Base-by-base conservation (phyloP, 495 filamentous ascomycete species). In the Thermothielavioides terrestris region DNA sequence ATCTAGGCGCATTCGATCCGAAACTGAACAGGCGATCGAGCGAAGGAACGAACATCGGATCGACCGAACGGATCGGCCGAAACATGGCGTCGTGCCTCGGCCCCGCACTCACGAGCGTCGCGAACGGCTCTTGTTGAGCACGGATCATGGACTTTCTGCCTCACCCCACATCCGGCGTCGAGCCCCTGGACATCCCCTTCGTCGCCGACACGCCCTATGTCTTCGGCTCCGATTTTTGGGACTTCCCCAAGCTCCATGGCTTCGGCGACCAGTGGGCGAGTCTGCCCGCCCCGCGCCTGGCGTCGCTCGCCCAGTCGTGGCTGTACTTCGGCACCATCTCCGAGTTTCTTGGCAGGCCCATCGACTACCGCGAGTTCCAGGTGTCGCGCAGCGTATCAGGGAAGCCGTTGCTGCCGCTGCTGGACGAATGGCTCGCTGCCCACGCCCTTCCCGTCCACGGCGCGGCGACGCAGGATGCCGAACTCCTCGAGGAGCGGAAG, bases 261-360 rank as follows among this genome's bases (percentile, higher is more conserved):
- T 61, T 55, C 10, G 55, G 58, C 35, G 55, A 55, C 23, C 58
- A 54, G 28, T 61, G 58, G 58, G 43, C 55, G 7, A 53, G 51
- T n/a, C 39, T 61, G 10, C 58, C 58, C 25, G 55, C 52, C 4
- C 44, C 42, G n/a, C 48, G 49, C 4, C 45, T 61, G 15, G 58
- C 58, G 1, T 52, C 55, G 10, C 50, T 61, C 12, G 55, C 52
- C 7, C 58, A 61, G 46, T 57, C 52, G 21, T 61, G 58, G 58
- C 55, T 61, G 1, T 61, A 55, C 52, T 61, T 61, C 32, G 58
- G 52, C 15, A 50, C 52, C 31, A 42, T 61, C 26, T 54, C 58
- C 26, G 58, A 61, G 49, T 61, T 61, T n/a, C 45, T 58, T 9
- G 58, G 58, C 40, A 45, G 41, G 28, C 50, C 49, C 6, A 45